Percentiles rank a stretch among this genome's conserved stretches.
These are phyloP conservation scores for Sphaerosporella brunnea DNA, from an alignment of 495 filamentous ascomycete genomes.

Conservation along the genomic window DNA sequence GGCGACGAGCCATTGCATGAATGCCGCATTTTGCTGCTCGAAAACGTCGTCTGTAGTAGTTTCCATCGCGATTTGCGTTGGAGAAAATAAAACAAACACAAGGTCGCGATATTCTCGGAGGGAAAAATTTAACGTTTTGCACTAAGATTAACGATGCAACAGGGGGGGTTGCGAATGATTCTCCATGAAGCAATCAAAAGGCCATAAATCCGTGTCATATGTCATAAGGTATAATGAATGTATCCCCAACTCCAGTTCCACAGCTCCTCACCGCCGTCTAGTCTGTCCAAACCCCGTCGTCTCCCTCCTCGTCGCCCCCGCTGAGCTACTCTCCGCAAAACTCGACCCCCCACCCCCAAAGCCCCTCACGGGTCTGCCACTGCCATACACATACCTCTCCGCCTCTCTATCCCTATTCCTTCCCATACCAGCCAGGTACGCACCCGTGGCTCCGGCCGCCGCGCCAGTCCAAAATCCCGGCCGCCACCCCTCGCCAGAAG, in stretches of 20 bases:
- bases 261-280: slow-evolving; percentile 40
- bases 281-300: slow-evolving; percentile 88
- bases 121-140: too few species aligned
- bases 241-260: too few species aligned
- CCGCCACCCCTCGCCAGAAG: slow-evolving; percentile 41
- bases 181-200: too few species aligned
- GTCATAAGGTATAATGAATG: too few species aligned
- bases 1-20: slow-evolving; percentile 38
- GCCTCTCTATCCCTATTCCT: slow-evolving; percentile 23
- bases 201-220: too few species aligned
- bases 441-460: slow-evolving; percentile 50
- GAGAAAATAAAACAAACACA: too few species aligned
- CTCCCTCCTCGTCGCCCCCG: slow-evolving; percentile 42
- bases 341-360: slow-evolving; percentile 33
- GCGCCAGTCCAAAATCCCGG: slow-evolving; percentile 83
- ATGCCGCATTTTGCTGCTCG: slow-evolving; percentile 32
- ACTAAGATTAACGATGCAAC: too few species aligned
- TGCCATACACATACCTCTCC: slow-evolving; percentile 14
- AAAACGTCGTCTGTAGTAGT: slow-evolving; percentile 26
- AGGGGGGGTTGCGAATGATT: too few species aligned
- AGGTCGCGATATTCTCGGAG: too few species aligned
- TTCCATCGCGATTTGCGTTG: neutral
- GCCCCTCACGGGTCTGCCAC: slow-evolving; percentile 9
- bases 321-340: slow-evolving; percentile 29
- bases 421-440: slow-evolving; percentile 46